These are phyloP conservation scores for Thalassiosira profunda DNA, from an alignment of 108 stramenopile genomes.

Conservation along the genomic window DNA sequence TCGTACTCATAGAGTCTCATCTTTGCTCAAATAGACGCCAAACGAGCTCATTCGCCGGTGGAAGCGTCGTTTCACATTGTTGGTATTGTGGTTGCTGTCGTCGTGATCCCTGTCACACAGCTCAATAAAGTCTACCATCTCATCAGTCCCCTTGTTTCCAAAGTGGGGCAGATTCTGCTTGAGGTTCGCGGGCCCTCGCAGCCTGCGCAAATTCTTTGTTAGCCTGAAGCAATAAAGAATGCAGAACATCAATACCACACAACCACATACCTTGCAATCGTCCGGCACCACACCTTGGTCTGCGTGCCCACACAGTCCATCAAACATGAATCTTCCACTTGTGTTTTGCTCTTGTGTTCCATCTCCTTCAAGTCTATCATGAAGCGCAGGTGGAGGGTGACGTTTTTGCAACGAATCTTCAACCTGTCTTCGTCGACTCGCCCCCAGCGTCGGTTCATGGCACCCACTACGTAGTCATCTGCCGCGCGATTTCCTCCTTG, in stretches of 20 bases:
- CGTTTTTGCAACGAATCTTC: conserved; percentile 54
- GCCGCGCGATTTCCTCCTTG: conserved; percentile 13
- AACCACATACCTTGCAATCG: conserved; percentile 60
- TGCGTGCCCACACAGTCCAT: conserved; percentile 58
- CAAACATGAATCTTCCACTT: conserved; percentile 8
- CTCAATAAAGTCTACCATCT: conserved; percentile 25
- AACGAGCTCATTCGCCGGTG: neutral
- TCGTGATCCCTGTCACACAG: conserved; percentile 1
- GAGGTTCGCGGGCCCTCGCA: conserved; percentile 57
- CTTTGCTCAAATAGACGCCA: neutral
- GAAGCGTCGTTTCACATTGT: neutral
- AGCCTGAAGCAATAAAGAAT: too few species aligned
- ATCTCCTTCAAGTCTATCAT: conserved; percentile 72
- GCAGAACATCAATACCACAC: too few species aligned
- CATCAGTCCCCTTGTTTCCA: conserved; percentile 51
- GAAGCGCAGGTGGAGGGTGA: conserved; percentile 72
- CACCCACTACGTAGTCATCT: conserved; percentile 14
- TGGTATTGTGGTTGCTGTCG: neutral
- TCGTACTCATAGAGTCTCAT: neutral
- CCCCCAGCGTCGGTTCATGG: conserved; percentile 58
- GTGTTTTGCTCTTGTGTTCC: conserved; percentile 26
- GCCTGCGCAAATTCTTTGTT: too few species aligned
- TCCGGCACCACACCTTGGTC: conserved; percentile 75
- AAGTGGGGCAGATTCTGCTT: conserved; percentile 64
- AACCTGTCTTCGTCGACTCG: conserved; percentile 70